Percentiles rank a stretch among this genome's conserved stretches.
These are phyloP conservation scores for Phytophthora niederhauseri DNA, from an alignment of 352 stramenopile species.

Conservation along the genomic window DNA sequence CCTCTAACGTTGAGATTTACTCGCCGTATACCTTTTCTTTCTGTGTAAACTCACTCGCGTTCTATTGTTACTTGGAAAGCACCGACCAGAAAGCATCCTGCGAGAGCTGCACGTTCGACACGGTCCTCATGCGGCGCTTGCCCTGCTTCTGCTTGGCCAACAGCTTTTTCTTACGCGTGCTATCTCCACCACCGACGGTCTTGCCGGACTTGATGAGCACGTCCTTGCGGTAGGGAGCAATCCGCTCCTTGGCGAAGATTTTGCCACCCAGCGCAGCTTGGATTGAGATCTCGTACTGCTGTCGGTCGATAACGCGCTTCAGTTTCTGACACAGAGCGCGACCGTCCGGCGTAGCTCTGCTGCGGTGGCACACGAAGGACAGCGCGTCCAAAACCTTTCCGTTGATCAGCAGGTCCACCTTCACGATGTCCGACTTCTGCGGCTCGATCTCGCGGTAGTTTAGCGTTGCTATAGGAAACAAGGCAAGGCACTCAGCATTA, in stretches of 20 bases:
- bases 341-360: slow-evolving; percentile 78
- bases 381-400: slow-evolving; percentile 96
- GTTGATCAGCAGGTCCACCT: slow-evolving; percentile 96
- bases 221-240: slow-evolving; percentile 97
- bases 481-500: slow-evolving; percentile 7
- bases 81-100: slow-evolving; percentile 99
- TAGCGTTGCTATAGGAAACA: slow-evolving; percentile 69
- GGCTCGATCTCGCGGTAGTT: slow-evolving; percentile 95
- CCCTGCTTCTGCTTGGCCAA: slow-evolving; percentile 99
- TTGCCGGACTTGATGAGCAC: slow-evolving; percentile 97
- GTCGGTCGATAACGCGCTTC: slow-evolving; percentile 95
- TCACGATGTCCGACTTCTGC: slow-evolving; percentile 93
- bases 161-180: slow-evolving; percentile 98
- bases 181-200: slow-evolving; percentile 96
- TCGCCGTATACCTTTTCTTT: too few species aligned
- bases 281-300: slow-evolving; percentile 99
- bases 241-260: slow-evolving; percentile 97
- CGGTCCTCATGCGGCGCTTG: slow-evolving; percentile 97
- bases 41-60: background rate
- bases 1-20: too few species aligned
- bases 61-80: slow-evolving; percentile 83
- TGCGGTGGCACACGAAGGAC: slow-evolving; percentile 96
- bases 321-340: slow-evolving; percentile 95
- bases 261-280: slow-evolving; percentile 96
- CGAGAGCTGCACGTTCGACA: slow-evolving; percentile 96